Conservation (phyloP, 768 basidiomycete species). For the Trametes villosa region DNA sequence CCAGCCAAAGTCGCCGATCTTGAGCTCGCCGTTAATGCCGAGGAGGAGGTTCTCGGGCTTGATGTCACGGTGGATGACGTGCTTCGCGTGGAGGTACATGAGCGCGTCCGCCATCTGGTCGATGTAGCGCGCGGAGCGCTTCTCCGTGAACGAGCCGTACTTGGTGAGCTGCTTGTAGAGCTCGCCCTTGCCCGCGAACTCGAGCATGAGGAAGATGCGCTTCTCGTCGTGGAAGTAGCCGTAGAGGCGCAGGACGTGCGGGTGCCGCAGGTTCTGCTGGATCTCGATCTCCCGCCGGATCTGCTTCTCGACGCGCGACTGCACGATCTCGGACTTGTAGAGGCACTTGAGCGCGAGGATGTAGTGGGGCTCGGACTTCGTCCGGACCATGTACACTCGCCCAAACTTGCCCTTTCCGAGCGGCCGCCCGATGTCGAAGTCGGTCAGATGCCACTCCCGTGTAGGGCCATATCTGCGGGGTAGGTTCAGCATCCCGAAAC, state of each 20-base stretch:
- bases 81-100: constrained; percentile 88
- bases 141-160: constrained; percentile 85
- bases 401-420: constrained; percentile 99
- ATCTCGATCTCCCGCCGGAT: constrained; percentile 98
- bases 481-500: constrained; percentile 2
- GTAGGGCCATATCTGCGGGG: constrained; percentile 65
- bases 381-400: constrained; percentile 97
- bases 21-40: constrained; percentile 94
- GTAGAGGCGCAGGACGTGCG: constrained; percentile 90
- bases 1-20: constrained; percentile 99
- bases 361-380: constrained; percentile 84
- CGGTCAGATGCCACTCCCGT: constrained; percentile 80
- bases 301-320: constrained; percentile 93
- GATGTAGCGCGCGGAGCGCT: constrained; percentile 86
- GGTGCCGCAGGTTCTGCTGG: constrained; percentile 94
- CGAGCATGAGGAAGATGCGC: constrained; percentile 97
- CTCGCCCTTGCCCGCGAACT: constrained; percentile 97
- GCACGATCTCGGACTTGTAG: constrained; percentile 95
- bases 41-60: constrained; percentile 97
- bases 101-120: constrained; percentile 99
- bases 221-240: constrained; percentile 99
- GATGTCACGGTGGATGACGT: constrained; percentile 98
- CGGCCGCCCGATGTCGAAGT: constrained; percentile 94
- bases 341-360: constrained; percentile 96
- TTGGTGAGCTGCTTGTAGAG: constrained; percentile 95